A percentile compares a stretch with the other conserved stretches of the same genome.
phyloP scores from a whole-genome alignment of 2,329 filamentous ascomycete species.

The Ceratocystiopsis minuta region DNA sequence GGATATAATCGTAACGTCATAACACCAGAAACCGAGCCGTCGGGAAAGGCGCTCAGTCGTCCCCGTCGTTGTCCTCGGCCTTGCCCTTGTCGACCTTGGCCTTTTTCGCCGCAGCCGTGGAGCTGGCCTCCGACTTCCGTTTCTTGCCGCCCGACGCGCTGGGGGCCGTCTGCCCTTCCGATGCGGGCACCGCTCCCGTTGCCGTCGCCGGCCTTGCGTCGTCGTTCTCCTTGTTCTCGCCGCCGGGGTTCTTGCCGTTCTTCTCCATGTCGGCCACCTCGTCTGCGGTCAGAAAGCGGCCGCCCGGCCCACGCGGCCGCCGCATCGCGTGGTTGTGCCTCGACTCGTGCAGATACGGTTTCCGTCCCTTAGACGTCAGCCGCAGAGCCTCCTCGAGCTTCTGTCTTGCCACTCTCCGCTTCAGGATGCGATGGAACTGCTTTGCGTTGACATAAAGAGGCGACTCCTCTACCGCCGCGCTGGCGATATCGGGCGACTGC shows the following conservation, averaged over 20 bases:
- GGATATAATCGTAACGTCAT: constrained; percentile 2
- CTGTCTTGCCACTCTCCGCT: constrained; percentile 81
- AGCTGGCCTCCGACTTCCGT: constrained; percentile 38
- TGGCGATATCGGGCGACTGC: constrained; percentile 64
- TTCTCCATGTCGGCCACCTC: constrained; percentile 83
- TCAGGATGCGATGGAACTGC: constrained; percentile 93
- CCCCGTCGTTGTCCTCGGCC: constrained; percentile 17
- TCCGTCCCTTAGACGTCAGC: constrained; percentile 83
- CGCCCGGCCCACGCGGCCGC: constrained; percentile 78
- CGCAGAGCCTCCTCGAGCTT: constrained; percentile 83
- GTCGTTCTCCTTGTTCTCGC: constrained; percentile 20
- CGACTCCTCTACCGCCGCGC: constrained; percentile 64
- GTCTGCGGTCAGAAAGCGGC: constrained; percentile 88
- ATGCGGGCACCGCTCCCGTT: constrained; percentile 8
- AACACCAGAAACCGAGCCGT: background rate
- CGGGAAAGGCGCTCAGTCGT: constrained; percentile 6
- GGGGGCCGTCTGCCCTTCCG: constrained; percentile 13
- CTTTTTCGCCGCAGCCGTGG: constrained; percentile 34
- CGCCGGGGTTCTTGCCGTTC: constrained; percentile 26
- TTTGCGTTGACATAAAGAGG: constrained; percentile 97
- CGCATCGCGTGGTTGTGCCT: constrained; percentile 98
- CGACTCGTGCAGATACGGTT: constrained; percentile 93
- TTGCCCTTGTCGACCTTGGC: constrained; percentile 25
- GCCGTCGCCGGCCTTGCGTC: constrained; percentile 10
- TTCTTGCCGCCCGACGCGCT: constrained; percentile 27